phyloP scores from a whole-genome alignment of 139 green algal genomes.

The Chlamydomonas schloesseri region DNA sequence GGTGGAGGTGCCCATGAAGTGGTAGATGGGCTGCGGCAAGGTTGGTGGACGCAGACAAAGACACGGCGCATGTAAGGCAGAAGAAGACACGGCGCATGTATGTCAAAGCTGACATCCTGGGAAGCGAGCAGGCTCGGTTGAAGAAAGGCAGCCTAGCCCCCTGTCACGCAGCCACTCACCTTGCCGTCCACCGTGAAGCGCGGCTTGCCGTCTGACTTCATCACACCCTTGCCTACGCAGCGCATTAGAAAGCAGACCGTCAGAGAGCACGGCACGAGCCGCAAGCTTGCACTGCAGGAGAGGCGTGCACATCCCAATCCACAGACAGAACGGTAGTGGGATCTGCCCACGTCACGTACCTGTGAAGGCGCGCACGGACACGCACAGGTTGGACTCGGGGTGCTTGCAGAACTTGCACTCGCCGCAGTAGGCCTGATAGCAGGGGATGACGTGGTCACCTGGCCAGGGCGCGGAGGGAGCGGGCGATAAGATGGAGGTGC shows the following conservation, averaged over 20 bases:
- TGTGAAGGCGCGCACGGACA: conserved; percentile 83
- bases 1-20: conserved; percentile 99
- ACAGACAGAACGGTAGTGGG: too few species aligned
- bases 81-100: too few species aligned
- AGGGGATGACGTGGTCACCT: conserved; percentile 96
- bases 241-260: too few species aligned
- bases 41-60: not conserved
- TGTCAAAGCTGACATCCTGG: too few species aligned
- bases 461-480: not conserved
- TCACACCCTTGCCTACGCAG: conserved; percentile 88
- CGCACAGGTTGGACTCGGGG: conserved; percentile 95
- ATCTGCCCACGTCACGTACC: conserved; percentile 27
- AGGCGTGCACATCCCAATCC: too few species aligned
- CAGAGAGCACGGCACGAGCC: too few species aligned
- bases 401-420: conserved; percentile 98
- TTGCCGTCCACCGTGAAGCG: conserved; percentile 90
- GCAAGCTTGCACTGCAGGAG: too few species aligned
- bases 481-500: not conserved
- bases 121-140: too few species aligned
- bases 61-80: not conserved
- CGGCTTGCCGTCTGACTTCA: conserved; percentile 87
- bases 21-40: conserved; percentile 93
- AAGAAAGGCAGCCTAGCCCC: too few species aligned
- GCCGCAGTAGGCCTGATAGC: conserved; percentile 91
- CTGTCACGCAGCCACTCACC: conserved; percentile 48